Base-by-base conservation (phyloP, 768 basidiomycete genomes). In the Macrolepiota fuliginosa region DNA sequence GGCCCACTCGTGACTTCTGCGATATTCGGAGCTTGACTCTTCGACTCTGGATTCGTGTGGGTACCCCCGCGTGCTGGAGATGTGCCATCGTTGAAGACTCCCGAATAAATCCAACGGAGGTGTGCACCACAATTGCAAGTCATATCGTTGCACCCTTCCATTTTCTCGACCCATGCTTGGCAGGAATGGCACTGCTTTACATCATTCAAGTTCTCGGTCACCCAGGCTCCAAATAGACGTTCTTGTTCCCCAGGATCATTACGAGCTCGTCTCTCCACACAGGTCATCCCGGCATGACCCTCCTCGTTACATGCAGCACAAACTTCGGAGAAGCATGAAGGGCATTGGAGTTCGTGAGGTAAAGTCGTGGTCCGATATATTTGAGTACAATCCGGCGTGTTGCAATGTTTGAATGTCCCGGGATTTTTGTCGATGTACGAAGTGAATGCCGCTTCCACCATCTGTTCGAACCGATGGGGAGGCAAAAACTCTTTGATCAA, bases 371-470 rank as follows among this genome's bases (percentile, higher is more conserved):
- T 68, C 52, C 79, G 74, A 71, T 92, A 92, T 3, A 90, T 81
- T 64, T 89, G 86, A 4, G 74, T 77, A 68, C 90, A 92, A 67
- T 90, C 89, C 0, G 91, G 85, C 0, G 88, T 90, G 1, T 83
- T 85, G 72, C 91, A 92, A 63, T 86, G 85, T 57, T 81, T 80
- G 68, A 85, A 85, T 47, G 85, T 83, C 39, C 77, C 73, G 0
- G 85, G 78, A 54, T 83, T 82, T 36, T 79, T 70, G 45, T 85
- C 82, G 45, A 89, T 72, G 67, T 90, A 80, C 0, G 75, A 70
- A 50, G 74, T 72, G 65, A 89, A 89, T 0, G 84, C 81, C 0
- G 82, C 79, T 27, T 85, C 79, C n/a, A 83, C 68, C 52, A 91
- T 73, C 0, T 74, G 72, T 27, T 79, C 74, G 66, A 88, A 88